Percentiles rank a stretch among this genome's conserved stretches.
Conservation (phyloP, 345 rosid genomes). For the Orychophragmus violaceus region DNA sequence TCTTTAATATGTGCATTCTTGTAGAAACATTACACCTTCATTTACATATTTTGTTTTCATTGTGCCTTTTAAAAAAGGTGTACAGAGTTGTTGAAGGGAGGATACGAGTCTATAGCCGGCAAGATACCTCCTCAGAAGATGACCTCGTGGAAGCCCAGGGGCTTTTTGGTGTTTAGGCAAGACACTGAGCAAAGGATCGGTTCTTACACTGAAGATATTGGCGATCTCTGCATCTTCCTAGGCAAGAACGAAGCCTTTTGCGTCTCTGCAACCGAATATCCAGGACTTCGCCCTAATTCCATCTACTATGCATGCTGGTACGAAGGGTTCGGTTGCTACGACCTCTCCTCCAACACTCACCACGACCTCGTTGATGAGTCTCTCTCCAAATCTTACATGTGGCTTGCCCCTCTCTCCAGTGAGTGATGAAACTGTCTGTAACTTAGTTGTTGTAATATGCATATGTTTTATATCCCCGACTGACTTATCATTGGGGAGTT, state of each 20-base stretch:
- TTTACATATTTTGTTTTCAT: too few relatives aligned
- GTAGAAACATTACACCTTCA: too few relatives aligned
- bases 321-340: neutral
- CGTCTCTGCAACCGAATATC: neutral
- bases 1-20: too few relatives aligned
- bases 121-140: neutral
- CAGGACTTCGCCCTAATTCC: neutral
- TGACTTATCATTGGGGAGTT: too few relatives aligned
- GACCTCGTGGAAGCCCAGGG: neutral
- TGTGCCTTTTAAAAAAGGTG: neutral
- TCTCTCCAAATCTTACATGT: neutral
- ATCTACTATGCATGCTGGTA: neutral
- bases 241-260: neutral
- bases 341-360: conserved; percentile 5
- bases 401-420: neutral
- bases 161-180: neutral
- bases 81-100: neutral
- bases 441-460: too few relatives aligned
- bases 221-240: conserved; percentile 12
- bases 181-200: neutral
- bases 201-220: conserved; percentile 18
- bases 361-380: neutral
- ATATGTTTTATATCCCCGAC: too few relatives aligned
- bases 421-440: too few relatives aligned
- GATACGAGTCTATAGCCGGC: neutral